phyloP scores from a whole-genome alignment of 2,329 filamentous ascomycete species.

The Pyrenochaeta sp. region DNA sequence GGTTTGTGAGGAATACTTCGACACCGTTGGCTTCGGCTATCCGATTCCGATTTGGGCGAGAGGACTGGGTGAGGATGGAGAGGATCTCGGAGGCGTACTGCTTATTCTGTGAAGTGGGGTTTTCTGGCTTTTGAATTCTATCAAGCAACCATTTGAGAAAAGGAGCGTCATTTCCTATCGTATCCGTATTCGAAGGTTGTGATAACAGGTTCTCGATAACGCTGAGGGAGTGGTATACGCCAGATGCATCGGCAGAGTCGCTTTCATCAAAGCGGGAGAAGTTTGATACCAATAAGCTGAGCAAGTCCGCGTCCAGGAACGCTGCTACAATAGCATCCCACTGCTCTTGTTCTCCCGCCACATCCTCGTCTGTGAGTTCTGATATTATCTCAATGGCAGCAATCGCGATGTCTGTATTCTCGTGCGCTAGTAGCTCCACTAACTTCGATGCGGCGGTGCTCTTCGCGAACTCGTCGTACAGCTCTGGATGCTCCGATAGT shows the following conservation, averaged over 20 bases:
- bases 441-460: slow-evolving; percentile 77
- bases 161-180: slow-evolving; percentile 72
- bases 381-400: slow-evolving; percentile 87
- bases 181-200: slow-evolving; percentile 71
- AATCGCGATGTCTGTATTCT: slow-evolving; percentile 97
- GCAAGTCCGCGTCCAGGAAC: slow-evolving; percentile 70
- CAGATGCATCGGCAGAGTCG: slow-evolving; percentile 76
- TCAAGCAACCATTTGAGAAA: slow-evolving; percentile 80
- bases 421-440: slow-evolving; percentile 85
- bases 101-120: slow-evolving; percentile 82
- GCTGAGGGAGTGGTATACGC: slow-evolving; percentile 83
- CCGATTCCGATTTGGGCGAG: slow-evolving; percentile 68
- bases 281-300: slow-evolving; percentile 79
- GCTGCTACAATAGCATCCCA: slow-evolving; percentile 78
- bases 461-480: slow-evolving; percentile 82
- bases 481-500: slow-evolving; percentile 82
- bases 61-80: slow-evolving; percentile 85
- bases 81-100: slow-evolving; percentile 94
- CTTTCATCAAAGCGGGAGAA: slow-evolving; percentile 80
- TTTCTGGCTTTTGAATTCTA: slow-evolving; percentile 75
- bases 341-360: slow-evolving; percentile 78
- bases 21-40: slow-evolving; percentile 75
- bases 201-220: slow-evolving; percentile 89
- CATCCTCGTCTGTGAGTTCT: slow-evolving; percentile 93
- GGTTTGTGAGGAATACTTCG: slow-evolving; percentile 81